Base-by-base conservation (phyloP, 2,329 filamentous ascomycete genomes). In the Epichloe baconii region DNA sequence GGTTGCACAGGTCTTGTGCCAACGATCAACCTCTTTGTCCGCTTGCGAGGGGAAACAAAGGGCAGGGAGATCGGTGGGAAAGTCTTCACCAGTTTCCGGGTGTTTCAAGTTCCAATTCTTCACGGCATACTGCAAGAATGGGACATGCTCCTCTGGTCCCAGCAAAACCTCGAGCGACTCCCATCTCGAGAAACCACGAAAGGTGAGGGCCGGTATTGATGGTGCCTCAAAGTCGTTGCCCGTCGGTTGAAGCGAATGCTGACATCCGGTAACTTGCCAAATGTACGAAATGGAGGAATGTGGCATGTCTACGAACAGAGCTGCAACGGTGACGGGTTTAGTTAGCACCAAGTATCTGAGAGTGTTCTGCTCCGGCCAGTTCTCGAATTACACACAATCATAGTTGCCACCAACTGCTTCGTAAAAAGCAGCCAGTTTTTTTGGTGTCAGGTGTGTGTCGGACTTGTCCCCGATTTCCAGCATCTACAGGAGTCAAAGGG, bases 161-260 rank as follows among this genome's bases (percentile, higher is more conserved):
- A 97, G 77, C 37, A 97, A 72, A 21, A 95, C 77, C 69, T 97
- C 88, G 51, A 97, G 86, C 0, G 87, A 88, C 71, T 95, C 85
- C 91, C 91, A 98, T 64, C 88, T 83, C 43, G 91, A 86, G 66
- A 95, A 98, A 41, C 93, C 93, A 61, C 81, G 79, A 0, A 78
- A 74, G 37, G 91, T 94, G 51, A 98, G 71, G 14, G 89, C 87
- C 0, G 93, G 93, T 42, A 96, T 78, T 0, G 78, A 82, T 0
- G 91, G 93, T 0, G 82, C 73, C 3, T 77, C 78, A 64, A 86
- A 96, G 55, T 87, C 79, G 59, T 83, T 77, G 40, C 80, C 78
- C 46, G 80, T 79, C 1, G 88, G 88, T 58, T 94, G 86, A 31
- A 97, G 75, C 47, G 82, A 83, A 68, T 97, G 91, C 60, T 89